Evolutionary conservation across 2,329 filamentous ascomycete species (phyloP), one percentile per base, ranked within the genome.

Genomic region (Talaromyces sp.): DNA sequence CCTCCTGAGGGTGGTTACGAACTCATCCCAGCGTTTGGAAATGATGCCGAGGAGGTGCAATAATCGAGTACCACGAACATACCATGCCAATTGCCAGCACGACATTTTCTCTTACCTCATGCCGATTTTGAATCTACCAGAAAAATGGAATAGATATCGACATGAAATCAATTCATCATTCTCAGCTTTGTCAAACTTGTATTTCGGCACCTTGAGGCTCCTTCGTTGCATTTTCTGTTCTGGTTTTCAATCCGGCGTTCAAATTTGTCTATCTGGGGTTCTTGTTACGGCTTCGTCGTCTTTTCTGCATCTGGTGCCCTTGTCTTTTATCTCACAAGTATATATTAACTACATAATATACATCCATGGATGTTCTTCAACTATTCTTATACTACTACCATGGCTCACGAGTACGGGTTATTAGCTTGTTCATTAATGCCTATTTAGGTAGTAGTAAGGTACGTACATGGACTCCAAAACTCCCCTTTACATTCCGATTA

Each of bases 1-100:
- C 88, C 90, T 0, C 82, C 85, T 0, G 92, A 97, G 70, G 89
- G 89, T 67, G 92, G 90, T 57, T 97, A 96, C 75, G 89, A 96
- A 70, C 82, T 89, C 62, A 90, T 86, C 69, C 84, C 78, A 7
- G 28, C 22, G 8, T 31, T 40, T 22, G 54, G 75, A 78, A 54
- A 35, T 7, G 40, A 57, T 28, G 19, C 52, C 10, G 53, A 54
- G 43, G 57, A 55, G 43, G 36, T 25, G 13, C 19, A 31, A n/a
- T 48, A 43, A 55, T 55, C 37, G n/a, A 54, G 15, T 40, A 19
- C 36, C n/a, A 31, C 25, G 6, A 31, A 31, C 40, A 53, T 33
- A 41, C 9, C 17, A 40, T 19, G 33, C 17, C n/a, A 19, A 41
- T 33, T 37, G 19, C 7, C 45, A 17, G 17, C 28, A 48, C 5